Evolutionary conservation across 306 rosid genomes (phyloP).

Genomic region (Nissolia schottii): DNA sequence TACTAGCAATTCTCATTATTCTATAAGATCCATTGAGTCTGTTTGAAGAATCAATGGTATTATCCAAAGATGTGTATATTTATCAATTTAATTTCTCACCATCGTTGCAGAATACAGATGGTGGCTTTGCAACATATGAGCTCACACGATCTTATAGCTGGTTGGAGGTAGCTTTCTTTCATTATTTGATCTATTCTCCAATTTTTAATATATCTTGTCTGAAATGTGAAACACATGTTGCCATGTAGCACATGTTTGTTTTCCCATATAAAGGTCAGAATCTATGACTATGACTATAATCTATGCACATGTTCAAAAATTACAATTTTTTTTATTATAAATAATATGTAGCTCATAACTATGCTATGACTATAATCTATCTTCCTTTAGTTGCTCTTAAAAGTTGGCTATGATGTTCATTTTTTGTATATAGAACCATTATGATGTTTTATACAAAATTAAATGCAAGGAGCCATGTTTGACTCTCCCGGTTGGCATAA

Average conservation of each 20-base stretch:
- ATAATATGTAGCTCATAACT: not conserved
- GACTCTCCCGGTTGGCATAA: no score
- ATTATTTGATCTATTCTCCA: not conserved
- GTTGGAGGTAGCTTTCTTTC: constrained; percentile 73
- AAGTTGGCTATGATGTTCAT: not conserved
- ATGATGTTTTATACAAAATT: no score
- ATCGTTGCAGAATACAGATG: constrained; percentile 61
- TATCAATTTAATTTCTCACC: not conserved
- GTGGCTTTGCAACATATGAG: constrained; percentile 90
- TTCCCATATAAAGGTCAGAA: constrained; percentile 1
- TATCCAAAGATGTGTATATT: not conserved
- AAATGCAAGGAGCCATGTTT: no score
- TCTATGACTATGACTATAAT: no score
- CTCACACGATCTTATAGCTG: constrained; percentile 85
- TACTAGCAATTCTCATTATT: no score
- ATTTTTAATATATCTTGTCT: constrained; percentile 7
- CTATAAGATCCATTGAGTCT: not conserved
- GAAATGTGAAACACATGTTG: constrained; percentile 11
- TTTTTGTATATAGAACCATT: not conserved
- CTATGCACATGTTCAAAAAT: no score
- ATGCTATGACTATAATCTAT: not conserved
- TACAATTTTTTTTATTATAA: no score
- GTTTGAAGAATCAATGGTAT: not conserved
- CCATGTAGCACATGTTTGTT: not conserved
- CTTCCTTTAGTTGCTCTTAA: not conserved